Base-by-base conservation (phyloP, 352 stramenopile species). In the Phytophthora macrochlamydospora region DNA sequence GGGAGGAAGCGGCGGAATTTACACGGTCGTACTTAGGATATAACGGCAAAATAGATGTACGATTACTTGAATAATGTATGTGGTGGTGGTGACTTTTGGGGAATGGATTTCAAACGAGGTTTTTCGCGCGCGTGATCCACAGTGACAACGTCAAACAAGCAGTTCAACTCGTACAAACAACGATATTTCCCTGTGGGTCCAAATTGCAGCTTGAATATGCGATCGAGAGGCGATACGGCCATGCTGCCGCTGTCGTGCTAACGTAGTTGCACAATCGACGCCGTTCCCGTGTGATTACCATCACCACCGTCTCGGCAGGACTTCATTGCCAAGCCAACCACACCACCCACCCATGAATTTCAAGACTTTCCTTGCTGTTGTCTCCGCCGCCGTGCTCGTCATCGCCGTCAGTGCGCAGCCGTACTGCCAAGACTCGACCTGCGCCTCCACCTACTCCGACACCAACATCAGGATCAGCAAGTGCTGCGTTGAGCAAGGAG, bases 1-100 rank as follows among this genome's bases (percentile, higher is more conserved):
- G 63, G 59, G 63, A 72, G 62, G 59, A 69, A 69, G 65, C 59
- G 28, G 37, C 50, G 66, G 56, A 64, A 69, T 64, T 48, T 24
- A 24, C 18, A 24, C 18, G 18, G 18, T 24, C 18, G 18, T 24
- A 24, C 18, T 24, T 24, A 24, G 18, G 18, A 24, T 24, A 28
- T 14, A 7, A 14, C 28, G 1, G 5, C 51, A 50, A 62, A 79
- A 56, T 2, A 1, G 45, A 1, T 48, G 43, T 29, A 12, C 43
- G 43, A 0, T 40, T 2, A 2, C 18, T n/a, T 43, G 7, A 8
- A 42, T 4, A 40, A 9, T 66, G 37, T 67, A 75, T 68, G 14
- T 0, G 9, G 29, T 7, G 44, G 49, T 18, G 35, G 59, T 53
- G 4, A 38, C 2, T 62, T 75, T 67, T 66, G 63, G 40, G 46